Evolutionary conservation across 2,329 filamentous ascomycete species (phyloP).

Genomic region (Verticillium nonalfalfae): DNA sequence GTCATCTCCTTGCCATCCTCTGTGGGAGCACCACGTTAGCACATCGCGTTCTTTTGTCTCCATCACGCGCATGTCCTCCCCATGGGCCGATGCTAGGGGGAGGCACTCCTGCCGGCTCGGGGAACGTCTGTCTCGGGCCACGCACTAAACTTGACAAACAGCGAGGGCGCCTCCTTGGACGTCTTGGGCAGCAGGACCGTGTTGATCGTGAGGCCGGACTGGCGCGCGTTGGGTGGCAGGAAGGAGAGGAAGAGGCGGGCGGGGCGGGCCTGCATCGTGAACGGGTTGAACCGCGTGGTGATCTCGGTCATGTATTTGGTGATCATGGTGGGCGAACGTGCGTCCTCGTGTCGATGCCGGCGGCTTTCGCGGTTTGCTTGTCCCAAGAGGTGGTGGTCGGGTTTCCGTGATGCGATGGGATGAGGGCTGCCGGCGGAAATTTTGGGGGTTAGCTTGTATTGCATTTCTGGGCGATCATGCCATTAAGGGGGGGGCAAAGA

Average conservation of each 20-base stretch:
- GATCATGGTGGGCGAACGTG: constrained; percentile 54
- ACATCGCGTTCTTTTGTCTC: too few relatives aligned
- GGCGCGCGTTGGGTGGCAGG: constrained; percentile 73
- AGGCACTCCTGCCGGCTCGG: not conserved
- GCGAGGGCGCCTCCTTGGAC: constrained; percentile 60
- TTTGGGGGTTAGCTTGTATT: constrained; percentile 11
- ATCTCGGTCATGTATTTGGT: constrained; percentile 83
- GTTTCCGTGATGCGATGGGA: not conserved
- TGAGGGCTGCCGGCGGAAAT: constrained; percentile 7
- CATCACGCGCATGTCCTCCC: too few relatives aligned
- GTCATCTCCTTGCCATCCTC: constrained; percentile 91
- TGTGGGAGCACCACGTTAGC: constrained; percentile 28
- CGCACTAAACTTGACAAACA: constrained; percentile 83
- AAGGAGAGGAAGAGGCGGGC: constrained; percentile 83
- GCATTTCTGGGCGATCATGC: constrained; percentile 2
- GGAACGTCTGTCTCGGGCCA: constrained; percentile 11
- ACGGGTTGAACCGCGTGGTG: constrained; percentile 85
- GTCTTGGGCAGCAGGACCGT: constrained; percentile 67
- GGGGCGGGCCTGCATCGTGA: constrained; percentile 71
- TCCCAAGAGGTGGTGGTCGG: not conserved
- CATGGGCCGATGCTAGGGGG: too few relatives aligned
- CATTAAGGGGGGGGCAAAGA: not conserved
- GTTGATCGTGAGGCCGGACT: constrained; percentile 67
- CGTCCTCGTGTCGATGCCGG: not conserved
- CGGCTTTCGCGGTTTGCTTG: not conserved